Evolutionary conservation across 2,329 filamentous ascomycete genomes (phyloP).

Genomic region (Myriosclerotinia duriaeana): DNA sequence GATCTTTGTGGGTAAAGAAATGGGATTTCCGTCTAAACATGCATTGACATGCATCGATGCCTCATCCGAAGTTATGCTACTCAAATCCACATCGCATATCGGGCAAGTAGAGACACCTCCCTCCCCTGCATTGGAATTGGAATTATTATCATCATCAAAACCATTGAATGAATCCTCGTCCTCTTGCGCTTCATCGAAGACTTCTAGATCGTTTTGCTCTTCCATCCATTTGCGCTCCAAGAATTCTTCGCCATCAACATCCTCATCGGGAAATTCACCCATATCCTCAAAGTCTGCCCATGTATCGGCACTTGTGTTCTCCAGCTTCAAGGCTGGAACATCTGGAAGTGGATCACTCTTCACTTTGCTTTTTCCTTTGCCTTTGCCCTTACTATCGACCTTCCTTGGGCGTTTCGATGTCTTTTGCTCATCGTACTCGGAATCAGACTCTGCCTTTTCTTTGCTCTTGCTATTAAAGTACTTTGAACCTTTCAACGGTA

Average conservation of each 20-base stretch:
- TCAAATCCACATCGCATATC: conserved; percentile 69
- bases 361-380: conserved; percentile 8
- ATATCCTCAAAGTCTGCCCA: conserved; percentile 57
- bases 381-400: not conserved
- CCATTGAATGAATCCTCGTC: conserved; percentile 37
- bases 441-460: conserved; percentile 26
- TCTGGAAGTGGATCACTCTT: not conserved
- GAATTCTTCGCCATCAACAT: conserved; percentile 59
- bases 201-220: conserved; percentile 68
- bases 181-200: conserved; percentile 48
- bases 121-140: conserved; percentile 27
- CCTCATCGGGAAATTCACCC: conserved; percentile 55
- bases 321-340: conserved; percentile 50
- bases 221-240: conserved; percentile 70
- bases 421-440: conserved; percentile 7
- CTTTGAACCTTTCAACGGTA: not conserved
- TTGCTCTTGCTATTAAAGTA: conserved; percentile 26
- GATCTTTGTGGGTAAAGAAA: conserved; percentile 50
- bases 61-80: conserved; percentile 61
- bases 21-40: conserved; percentile 81
- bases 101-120: conserved; percentile 57
- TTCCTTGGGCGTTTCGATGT: not conserved
- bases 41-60: conserved; percentile 85
- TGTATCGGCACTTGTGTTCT: conserved; percentile 50
- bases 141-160: conserved; percentile 28